Percentiles rank a stretch among this genome's conserved stretches.
Evolutionary conservation across 2,329 filamentous ascomycete genomes (phyloP).

Genomic region (Dothistroma pini): DNA sequence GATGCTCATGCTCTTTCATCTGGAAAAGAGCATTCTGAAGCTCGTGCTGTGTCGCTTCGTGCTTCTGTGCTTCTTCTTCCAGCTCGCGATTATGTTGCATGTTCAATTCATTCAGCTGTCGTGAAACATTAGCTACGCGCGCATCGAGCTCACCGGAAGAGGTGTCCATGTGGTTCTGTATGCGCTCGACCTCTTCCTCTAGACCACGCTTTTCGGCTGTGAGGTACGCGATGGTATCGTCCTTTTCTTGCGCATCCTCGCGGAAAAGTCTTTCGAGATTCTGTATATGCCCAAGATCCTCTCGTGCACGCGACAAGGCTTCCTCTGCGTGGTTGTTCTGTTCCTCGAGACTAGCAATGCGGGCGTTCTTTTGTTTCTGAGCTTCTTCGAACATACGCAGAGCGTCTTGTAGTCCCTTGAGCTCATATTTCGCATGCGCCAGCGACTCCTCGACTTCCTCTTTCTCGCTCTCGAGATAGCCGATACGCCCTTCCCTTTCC

Average conservation of each 20-base stretch:
- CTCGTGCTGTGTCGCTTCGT: slow-evolving; percentile 23
- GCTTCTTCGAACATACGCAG: slow-evolving; percentile 1
- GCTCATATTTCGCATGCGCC: neutral
- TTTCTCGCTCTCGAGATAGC: neutral
- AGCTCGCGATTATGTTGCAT: slow-evolving; percentile 26
- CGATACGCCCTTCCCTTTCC: slow-evolving; percentile 1
- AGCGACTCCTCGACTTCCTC: neutral
- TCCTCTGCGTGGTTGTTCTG: neutral
- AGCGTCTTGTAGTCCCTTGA: neutral
- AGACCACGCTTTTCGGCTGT: neutral
- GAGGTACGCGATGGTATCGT: slow-evolving; percentile 1
- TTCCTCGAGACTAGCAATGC: neutral
- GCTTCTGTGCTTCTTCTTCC: slow-evolving; percentile 24
- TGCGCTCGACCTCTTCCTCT: slow-evolving; percentile 3
- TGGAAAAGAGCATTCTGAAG: slow-evolving; percentile 18
- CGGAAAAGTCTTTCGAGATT: neutral
- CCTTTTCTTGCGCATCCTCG: slow-evolving; percentile 1
- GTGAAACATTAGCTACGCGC: slow-evolving; percentile 33
- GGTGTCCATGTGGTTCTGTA: neutral
- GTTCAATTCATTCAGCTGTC: slow-evolving; percentile 17
- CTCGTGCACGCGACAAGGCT: neutral
- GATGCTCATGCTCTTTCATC: slow-evolving; percentile 18
- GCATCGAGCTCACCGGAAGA: slow-evolving; percentile 1
- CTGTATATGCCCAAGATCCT: neutral
- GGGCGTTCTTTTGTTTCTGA: slow-evolving; percentile 2